Evolutionary conservation across 805 yeast species (phyloP).

Genomic region (Torulaspora delbrueckii): DNA sequence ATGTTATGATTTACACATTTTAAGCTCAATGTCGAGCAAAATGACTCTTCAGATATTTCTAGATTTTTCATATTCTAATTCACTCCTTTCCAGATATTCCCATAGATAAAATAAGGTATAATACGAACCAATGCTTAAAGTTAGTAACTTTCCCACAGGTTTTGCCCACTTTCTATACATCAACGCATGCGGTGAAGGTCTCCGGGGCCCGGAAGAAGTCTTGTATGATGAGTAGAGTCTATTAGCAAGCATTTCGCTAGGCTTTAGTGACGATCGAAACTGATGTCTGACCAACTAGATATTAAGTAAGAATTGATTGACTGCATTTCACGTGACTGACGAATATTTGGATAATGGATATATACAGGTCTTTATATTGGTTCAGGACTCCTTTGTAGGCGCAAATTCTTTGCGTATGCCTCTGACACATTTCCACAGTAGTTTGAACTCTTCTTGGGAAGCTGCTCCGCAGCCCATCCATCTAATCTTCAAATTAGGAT

Average conservation of each 20-base stretch:
- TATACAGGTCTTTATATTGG: conserved; percentile 1
- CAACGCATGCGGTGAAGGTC: conserved; percentile 21
- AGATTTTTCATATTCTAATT: conserved; percentile 10
- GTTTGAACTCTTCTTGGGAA: conserved; percentile 54
- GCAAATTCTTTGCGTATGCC: conserved; percentile 50
- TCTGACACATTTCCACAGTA: conserved; percentile 61
- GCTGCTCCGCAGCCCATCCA: conserved; percentile 92
- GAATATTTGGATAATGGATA: background rate
- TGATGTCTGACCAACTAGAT: background rate
- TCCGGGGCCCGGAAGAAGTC: background rate
- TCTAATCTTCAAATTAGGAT: conserved; percentile 65
- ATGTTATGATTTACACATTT: background rate
- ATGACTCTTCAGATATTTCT: background rate
- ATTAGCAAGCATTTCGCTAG: background rate
- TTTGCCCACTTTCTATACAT: conserved; percentile 46
- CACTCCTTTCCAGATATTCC: conserved; percentile 39
- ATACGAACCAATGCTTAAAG: conserved; percentile 43
- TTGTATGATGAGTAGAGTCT: conserved; percentile 6
- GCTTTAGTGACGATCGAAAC: background rate
- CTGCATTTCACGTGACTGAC: background rate
- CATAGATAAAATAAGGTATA: conserved; percentile 43
- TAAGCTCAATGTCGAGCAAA: background rate
- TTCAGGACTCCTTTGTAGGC: background rate
- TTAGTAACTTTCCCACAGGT: conserved; percentile 45
- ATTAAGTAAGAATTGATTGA: too few relatives aligned